Percentiles rank a stretch among this genome's conserved stretches.
These are phyloP conservation scores for Brassica napus DNA, from an alignment of 345 rosid species.

Conservation along the genomic window Da-Ae NC_063452.1:61404501-61405000, in stretches of 20 bases:
- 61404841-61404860: background rate
- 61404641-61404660: background rate
- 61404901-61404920: no score
- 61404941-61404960: no score
- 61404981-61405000: no score
- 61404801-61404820: background rate
- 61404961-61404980: no score
- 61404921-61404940: no score
- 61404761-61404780: background rate
- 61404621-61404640: background rate
- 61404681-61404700: background rate
- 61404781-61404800: background rate
- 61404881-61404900: no score
- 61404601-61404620: background rate
- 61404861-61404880: background rate
- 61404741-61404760: background rate
- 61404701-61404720: background rate
- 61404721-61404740: background rate
- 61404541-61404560: conserved; percentile 43
- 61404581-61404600: background rate
- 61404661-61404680: background rate
- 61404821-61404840: background rate
- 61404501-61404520: no score
- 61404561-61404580: background rate
- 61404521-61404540: background rate